A percentile compares a stretch with the other conserved stretches of the same genome.
Conservation (phyloP, 2,329 filamentous ascomycete genomes). For the Stagonosporopsis chrysanthemi region DNA sequence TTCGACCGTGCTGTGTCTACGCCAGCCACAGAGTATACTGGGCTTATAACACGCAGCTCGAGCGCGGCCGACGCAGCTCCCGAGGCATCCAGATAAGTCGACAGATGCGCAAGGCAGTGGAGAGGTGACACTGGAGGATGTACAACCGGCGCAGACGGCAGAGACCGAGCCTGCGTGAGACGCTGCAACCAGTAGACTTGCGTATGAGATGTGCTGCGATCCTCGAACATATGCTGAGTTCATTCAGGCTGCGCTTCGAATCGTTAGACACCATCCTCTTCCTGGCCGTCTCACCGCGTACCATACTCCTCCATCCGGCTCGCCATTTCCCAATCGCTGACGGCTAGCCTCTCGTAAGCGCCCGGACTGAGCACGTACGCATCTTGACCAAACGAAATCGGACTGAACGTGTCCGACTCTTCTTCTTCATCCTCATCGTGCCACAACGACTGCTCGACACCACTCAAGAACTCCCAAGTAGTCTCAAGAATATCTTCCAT, state of each 20-base stretch:
- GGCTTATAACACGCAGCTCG: background rate
- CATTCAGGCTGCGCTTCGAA: background rate
- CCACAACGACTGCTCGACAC: constrained; percentile 46
- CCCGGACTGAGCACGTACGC: constrained; percentile 15
- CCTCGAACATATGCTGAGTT: background rate
- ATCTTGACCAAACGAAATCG: constrained; percentile 5
- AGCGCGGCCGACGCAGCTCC: background rate
- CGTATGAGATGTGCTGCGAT: background rate
- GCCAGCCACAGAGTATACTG: background rate
- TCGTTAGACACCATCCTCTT: background rate
- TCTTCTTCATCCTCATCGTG: constrained; percentile 31
- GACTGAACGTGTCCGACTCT: constrained; percentile 19
- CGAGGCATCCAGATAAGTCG: background rate
- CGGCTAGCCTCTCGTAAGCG: constrained; percentile 9
- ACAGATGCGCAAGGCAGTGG: background rate
- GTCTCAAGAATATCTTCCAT: constrained; percentile 39
- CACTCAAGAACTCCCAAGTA: constrained; percentile 46
- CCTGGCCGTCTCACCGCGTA: background rate
- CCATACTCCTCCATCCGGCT: constrained; percentile 27
- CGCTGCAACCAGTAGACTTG: background rate
- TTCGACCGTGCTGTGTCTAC: background rate
- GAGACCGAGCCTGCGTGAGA: background rate
- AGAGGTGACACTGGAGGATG: background rate
- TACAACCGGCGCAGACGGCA: background rate
- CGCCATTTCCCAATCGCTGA: constrained; percentile 35